A percentile compares a stretch with the other conserved stretches of the same genome.
These are phyloP conservation scores for Fistulifera pelliculosa DNA, from an alignment of 108 stramenopile species.

Conservation along the genomic window DNA sequence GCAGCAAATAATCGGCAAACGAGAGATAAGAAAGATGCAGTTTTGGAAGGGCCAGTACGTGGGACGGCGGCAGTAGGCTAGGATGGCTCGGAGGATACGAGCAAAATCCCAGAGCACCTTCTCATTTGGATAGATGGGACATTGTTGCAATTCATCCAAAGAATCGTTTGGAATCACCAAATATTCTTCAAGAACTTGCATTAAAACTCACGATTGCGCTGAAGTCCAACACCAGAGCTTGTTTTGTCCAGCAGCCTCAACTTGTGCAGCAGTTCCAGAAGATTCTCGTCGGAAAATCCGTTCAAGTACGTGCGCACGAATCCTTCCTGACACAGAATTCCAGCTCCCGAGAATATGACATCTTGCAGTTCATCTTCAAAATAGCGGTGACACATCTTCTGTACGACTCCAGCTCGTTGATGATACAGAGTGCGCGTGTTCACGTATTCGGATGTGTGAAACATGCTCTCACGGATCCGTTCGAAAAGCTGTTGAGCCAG, in stretches of 20 bases:
- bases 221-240: constrained; percentile 6
- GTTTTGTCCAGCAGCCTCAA: constrained; percentile 61
- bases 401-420: constrained; percentile 43
- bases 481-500: constrained; percentile 33
- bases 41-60: constrained; percentile 83
- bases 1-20: constrained; percentile 80
- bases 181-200: constrained; percentile 52
- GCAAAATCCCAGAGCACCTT: constrained; percentile 81
- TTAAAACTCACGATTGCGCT: constrained; percentile 25
- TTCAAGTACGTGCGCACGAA: constrained; percentile 27
- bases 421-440: constrained; percentile 32
- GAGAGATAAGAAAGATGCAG: constrained; percentile 86
- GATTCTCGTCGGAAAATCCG: constrained; percentile 40
- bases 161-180: constrained; percentile 58
- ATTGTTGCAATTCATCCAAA: constrained; percentile 34
- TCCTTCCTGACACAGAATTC: constrained; percentile 31
- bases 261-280: constrained; percentile 64
- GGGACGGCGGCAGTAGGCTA: constrained; percentile 13
- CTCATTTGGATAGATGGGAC: constrained; percentile 89
- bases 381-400: constrained; percentile 68
- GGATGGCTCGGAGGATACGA: constrained; percentile 47
- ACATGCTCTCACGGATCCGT: constrained; percentile 16
- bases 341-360: constrained; percentile 60
- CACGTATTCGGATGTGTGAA: constrained; percentile 18
- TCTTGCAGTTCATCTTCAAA: constrained; percentile 46